Percentiles rank a stretch among this genome's conserved stretches.
Evolutionary conservation across 768 basidiomycete species (phyloP).

Genomic region (Suillus subalutaceus): DNA sequence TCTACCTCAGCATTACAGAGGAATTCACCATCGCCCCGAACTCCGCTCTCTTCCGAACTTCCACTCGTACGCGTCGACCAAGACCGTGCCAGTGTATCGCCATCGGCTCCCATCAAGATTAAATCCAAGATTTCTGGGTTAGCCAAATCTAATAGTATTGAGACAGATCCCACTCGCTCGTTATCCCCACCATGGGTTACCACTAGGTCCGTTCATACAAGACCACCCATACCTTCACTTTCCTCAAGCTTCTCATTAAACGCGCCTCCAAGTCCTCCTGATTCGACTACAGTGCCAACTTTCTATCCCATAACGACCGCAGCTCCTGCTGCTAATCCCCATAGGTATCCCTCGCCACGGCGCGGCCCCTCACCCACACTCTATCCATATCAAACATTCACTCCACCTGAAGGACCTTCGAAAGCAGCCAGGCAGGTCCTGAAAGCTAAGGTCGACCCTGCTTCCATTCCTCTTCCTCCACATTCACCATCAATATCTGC

Average conservation of each 20-base stretch:
- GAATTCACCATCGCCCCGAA: constrained; percentile 17
- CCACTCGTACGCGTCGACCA: constrained; percentile 13
- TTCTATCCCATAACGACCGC: constrained; percentile 63
- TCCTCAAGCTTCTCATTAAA: constrained; percentile 29
- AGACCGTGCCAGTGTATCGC: constrained; percentile 15
- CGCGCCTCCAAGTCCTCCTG: constrained; percentile 28
- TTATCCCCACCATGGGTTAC: constrained; percentile 34
- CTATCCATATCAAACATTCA: constrained; percentile 32
- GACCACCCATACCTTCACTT: constrained; percentile 33
- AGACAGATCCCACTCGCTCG: constrained; percentile 37
- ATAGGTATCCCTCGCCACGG: constrained; percentile 49
- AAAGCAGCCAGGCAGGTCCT: constrained; percentile 19
- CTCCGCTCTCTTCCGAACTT: constrained; percentile 18
- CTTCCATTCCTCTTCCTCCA: constrained; percentile 61
- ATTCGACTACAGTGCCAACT: constrained; percentile 17
- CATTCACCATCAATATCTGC: constrained; percentile 74
- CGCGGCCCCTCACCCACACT: constrained; percentile 38
- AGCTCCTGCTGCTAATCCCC: constrained; percentile 58
- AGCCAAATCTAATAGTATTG: constrained; percentile 35
- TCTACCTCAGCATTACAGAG: constrained; percentile 25
- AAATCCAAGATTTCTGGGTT: constrained; percentile 64
- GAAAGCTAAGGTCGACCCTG: constrained; percentile 51
- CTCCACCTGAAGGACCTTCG: constrained; percentile 27
- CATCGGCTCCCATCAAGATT: constrained; percentile 42
- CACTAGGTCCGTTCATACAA: constrained; percentile 31